Percentiles rank a stretch among this genome's conserved stretches.
phyloP scores from a whole-genome alignment of 805 yeast species.

The Myxozyma melibiosi region DNA sequence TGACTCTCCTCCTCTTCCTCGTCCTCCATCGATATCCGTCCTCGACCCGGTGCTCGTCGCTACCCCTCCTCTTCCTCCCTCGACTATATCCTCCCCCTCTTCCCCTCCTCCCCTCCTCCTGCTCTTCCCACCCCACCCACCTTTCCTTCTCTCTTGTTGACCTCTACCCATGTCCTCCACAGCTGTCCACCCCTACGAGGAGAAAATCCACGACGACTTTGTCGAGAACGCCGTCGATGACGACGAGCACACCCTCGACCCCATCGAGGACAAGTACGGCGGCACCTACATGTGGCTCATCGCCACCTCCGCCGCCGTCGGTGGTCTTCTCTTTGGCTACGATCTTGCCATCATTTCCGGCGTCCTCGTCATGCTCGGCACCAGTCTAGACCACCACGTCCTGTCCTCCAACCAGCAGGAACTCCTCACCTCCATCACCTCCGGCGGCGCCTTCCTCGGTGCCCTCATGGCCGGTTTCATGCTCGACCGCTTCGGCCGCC shows the following conservation, averaged over 20 bases:
- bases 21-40: too few relatives aligned
- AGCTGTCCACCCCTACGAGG: too few relatives aligned
- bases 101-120: too few relatives aligned
- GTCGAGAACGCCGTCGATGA: not conserved
- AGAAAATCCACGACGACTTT: not conserved
- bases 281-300: constrained; percentile 41
- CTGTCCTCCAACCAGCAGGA: constrained; percentile 49
- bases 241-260: not conserved
- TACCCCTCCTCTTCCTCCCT: too few relatives aligned
- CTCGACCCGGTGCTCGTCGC: too few relatives aligned
- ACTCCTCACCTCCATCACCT: constrained; percentile 59
- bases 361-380: constrained; percentile 81
- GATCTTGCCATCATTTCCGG: constrained; percentile 96
- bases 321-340: constrained; percentile 94
- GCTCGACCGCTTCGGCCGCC: constrained; percentile 34
- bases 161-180: too few relatives aligned
- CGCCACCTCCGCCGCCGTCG: constrained; percentile 58
- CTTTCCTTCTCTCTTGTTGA: too few relatives aligned
- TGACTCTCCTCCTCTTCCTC: too few relatives aligned
- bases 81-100: too few relatives aligned
- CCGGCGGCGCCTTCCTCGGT: constrained; percentile 56
- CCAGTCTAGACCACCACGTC: constrained; percentile 61
- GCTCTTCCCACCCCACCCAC: too few relatives aligned
- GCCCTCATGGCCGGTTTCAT: constrained; percentile 50
- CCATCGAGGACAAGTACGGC: constrained; percentile 5